Evolutionary conservation across 768 basidiomycete species (phyloP), one percentile per base, ranked within the genome.

Genomic region (Calocybe gangraenosa): DNA sequence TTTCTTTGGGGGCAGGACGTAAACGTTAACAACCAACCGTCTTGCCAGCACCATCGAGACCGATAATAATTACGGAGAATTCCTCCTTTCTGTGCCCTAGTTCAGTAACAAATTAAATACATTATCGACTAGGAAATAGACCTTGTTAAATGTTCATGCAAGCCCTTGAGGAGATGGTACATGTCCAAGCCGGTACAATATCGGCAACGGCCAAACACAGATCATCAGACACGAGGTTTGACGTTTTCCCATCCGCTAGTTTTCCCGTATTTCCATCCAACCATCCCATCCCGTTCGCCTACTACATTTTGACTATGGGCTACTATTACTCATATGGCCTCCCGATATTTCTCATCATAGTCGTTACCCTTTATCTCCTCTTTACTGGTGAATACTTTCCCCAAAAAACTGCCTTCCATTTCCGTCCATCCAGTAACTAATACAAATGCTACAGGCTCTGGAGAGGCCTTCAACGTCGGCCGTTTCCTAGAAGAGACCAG

Each of bases 11-110:
- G 8, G 22, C 25, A 11, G 25, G 25, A 28, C 11, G 25, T 5
- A 28, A 28, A 11, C 11, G 25, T 44, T 37, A 41, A 34, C 5
- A 18, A n/a, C 65, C 52, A 54, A 89, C 88, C 44, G 92, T 92
- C 69, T 96, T 96, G 38, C 93, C 93, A 22, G 92, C 92, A 13
- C 87, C 89, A 62, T 92, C 92, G 14, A 93, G 76, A 9, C 94
- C 95, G 43, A 98, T 82, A 60, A 97, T 96, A 42, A 97, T 89
- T 20, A 97, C 84, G 8, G 89, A 92, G 62, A 94, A 97, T 56
- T 95, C 91, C 48, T 90, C 83, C 60, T 87, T 89, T 60, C 87
- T 87, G 56, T 13, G 15, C 25, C 35, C n/a, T 40, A 28, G 7
- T 21, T 54, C 36, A 31, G 23, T 8, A n/a, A 8, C 23, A 39